A percentile compares a stretch with the other conserved stretches of the same genome.
phyloP scores from a whole-genome alignment of 352 stramenopile species.

The Pythium aquatile region DNA sequence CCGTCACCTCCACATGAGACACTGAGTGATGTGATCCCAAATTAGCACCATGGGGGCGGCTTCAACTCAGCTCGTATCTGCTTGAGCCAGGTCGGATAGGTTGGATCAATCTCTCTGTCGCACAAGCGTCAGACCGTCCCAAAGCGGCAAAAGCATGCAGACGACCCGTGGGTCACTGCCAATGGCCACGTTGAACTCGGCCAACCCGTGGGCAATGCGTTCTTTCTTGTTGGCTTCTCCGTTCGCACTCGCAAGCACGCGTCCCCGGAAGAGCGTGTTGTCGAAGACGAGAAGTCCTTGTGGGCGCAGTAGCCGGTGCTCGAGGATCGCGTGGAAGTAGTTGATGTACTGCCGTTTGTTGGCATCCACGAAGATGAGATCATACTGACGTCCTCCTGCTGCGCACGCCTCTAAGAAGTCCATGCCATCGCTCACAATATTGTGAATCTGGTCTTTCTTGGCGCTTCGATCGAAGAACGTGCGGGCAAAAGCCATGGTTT shows the following conservation, averaged over 20 bases:
- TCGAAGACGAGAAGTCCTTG: slow-evolving; percentile 88
- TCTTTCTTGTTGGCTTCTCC: slow-evolving; percentile 49
- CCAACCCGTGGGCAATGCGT: slow-evolving; percentile 60
- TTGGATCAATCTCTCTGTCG: slow-evolving; percentile 14
- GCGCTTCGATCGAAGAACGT: slow-evolving; percentile 49
- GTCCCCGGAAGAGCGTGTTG: slow-evolving; percentile 93
- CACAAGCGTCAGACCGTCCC: slow-evolving; percentile 88
- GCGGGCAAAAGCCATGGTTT: slow-evolving; percentile 47
- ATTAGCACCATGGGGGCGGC: not conserved
- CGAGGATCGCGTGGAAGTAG: slow-evolving; percentile 84
- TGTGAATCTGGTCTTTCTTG: slow-evolving; percentile 35
- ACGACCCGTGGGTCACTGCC: slow-evolving; percentile 67
- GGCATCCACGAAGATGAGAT: slow-evolving; percentile 94
- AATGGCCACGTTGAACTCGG: slow-evolving; percentile 89
- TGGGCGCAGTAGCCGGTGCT: slow-evolving; percentile 63
- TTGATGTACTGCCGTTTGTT: slow-evolving; percentile 91
- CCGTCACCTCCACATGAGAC: not conserved
- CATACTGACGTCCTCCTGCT: slow-evolving; percentile 52
- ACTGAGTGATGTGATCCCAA: not conserved
- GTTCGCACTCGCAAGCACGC: slow-evolving; percentile 68
- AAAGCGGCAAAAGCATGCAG: slow-evolving; percentile 87
- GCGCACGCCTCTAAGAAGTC: slow-evolving; percentile 35
- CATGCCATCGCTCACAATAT: slow-evolving; percentile 42
- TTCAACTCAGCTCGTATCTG: not conserved
- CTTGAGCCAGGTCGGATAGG: not conserved